Conservation (phyloP, 2,329 filamentous ascomycete genomes). For the Domatiomyces globalis region DNA sequence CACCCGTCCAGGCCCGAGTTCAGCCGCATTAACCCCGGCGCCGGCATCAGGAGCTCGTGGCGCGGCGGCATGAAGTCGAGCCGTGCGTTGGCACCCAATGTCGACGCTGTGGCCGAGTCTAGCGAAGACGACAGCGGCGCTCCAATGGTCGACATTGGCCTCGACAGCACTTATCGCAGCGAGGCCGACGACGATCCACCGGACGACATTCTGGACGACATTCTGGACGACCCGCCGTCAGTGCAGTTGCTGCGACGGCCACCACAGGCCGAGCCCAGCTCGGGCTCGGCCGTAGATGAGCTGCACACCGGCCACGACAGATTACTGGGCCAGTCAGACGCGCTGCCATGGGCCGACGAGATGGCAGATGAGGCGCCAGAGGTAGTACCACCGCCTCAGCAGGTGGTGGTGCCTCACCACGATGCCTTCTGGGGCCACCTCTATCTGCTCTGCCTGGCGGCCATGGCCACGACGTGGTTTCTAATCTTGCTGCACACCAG, state of each 20-base stretch:
- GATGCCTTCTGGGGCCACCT: conserved; percentile 87
- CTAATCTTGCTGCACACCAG: conserved; percentile 83
- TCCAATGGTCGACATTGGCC: conserved; percentile 74
- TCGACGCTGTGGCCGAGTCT: conserved; percentile 24
- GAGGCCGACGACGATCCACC: conserved; percentile 30
- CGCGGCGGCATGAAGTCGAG: conserved; percentile 32
- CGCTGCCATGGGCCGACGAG: conserved; percentile 32
- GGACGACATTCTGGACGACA: conserved; percentile 28
- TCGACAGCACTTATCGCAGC: conserved; percentile 50
- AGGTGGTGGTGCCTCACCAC: conserved; percentile 60
- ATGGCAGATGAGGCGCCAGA: conserved; percentile 40
- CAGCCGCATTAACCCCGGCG: conserved; percentile 28
- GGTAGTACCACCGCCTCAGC: conserved; percentile 39
- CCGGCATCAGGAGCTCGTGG: conserved; percentile 46
- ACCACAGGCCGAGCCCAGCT: conserved; percentile 22
- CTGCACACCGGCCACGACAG: conserved; percentile 27
- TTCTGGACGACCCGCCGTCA: conserved; percentile 40
- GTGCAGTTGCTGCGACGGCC: conserved; percentile 41
- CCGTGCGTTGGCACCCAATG: conserved; percentile 26
- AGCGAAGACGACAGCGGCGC: conserved; percentile 13
- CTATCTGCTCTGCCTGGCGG: conserved; percentile 71
- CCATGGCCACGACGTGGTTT: conserved; percentile 75
- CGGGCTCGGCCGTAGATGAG: conserved; percentile 36
- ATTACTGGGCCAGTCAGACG: conserved; percentile 24
- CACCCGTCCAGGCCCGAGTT: conserved; percentile 20